Evolutionary conservation across 2,329 filamentous ascomycete species (phyloP), one percentile per base, ranked within the genome.

Genomic region (Aspergillus pseudonomiae): DNA sequence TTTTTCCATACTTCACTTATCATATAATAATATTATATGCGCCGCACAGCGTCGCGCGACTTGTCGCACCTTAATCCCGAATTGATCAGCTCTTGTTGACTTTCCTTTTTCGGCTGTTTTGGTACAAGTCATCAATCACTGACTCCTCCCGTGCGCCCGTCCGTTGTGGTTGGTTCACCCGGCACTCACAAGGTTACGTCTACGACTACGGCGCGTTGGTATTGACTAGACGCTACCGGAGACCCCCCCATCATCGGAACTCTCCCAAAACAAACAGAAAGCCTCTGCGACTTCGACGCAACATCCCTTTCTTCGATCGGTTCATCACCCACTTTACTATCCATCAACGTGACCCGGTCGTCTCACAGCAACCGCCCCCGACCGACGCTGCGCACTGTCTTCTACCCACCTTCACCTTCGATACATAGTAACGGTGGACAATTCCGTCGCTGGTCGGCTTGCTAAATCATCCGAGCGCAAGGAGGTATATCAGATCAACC

Each of bases 401-500:
- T 26, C 61, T 24, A 34, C 68, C 65, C 65, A 63, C 61, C 65
- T 63, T 62, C 39, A 54, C 34, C 50, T 62, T 50, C 50, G 57
- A 54, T 63, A 60, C 67, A 66, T 3, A 30, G 19, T 52, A 52
- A 9, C 28, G 7, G 48, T 52, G 52, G 21, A 10, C 14, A 50
- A 63, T 54, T 67, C 24, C 63, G 71, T 76, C 74, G 74, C 73
- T 71, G 74, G 72, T 68, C 74, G 73, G 74, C 73, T 74, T 65
- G 61, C 34, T 48, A 54, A 64, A 64, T 61, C 39, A 63, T 59
- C 48, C 34, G 21, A 43, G 60, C 34, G 26, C n/a, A 46, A 53
- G 59, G 39, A 56, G 46, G 52, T 59, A 43, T 68, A 55, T n/a
- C 30, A 26, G 19, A 36, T 5, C 43, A 34, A 45, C 24, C 4